phyloP scores from a whole-genome alignment of 345 rosid species.

The Xanthoceras sorbifolium region DNA sequence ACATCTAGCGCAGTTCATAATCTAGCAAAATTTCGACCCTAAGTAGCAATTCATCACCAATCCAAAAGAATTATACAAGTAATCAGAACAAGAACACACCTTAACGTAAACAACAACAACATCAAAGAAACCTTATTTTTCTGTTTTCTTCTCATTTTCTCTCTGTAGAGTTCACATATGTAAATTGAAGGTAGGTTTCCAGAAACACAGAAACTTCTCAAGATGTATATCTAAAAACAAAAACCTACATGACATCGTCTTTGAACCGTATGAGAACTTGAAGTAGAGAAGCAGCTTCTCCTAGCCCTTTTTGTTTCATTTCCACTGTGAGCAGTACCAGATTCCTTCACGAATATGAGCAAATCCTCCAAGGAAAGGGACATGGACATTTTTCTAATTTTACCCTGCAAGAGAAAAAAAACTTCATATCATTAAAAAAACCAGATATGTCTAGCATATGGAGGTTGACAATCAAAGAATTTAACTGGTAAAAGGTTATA shows the following conservation, averaged over 20 bases:
- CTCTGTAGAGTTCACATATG: background rate
- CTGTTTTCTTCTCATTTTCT: background rate
- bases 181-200: slow-evolving; percentile 2
- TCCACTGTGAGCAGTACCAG: slow-evolving; percentile 29
- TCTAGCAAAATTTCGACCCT: background rate
- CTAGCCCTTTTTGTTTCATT: slow-evolving; percentile 31
- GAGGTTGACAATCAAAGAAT: background rate
- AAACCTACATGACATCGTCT: slow-evolving; percentile 57
- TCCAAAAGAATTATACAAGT: background rate
- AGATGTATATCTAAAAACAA: slow-evolving; percentile 20
- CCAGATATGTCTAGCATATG: background rate
- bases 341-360: slow-evolving; percentile 50
- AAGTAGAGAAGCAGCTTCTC: slow-evolving; percentile 33
- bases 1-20: background rate
- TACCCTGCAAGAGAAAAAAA: slow-evolving; percentile 42
- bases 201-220: slow-evolving; percentile 12
- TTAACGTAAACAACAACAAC: too few relatives aligned
- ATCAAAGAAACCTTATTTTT: slow-evolving; percentile 3
- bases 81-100: too few relatives aligned
- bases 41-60: background rate
- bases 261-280: slow-evolving; percentile 41
- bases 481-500: background rate
- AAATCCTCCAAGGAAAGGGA: slow-evolving; percentile 61
- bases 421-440: slow-evolving; percentile 14
- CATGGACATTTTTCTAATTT: slow-evolving; percentile 34